Conservation (phyloP, 495 filamentous ascomycete species). For the Hyaloscypha bicolor region DNA sequence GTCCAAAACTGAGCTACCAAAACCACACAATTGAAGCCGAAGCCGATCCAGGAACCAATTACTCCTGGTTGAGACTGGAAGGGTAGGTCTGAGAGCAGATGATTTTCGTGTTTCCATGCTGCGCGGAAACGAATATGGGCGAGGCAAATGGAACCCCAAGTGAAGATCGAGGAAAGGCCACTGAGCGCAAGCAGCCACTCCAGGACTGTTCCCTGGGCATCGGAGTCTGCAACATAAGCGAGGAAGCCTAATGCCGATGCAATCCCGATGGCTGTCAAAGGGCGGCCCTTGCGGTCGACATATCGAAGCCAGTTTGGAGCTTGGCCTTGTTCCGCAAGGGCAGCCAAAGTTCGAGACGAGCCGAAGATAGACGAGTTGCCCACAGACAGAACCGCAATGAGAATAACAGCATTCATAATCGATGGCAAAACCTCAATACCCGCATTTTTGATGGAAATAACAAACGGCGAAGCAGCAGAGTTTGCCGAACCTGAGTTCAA, state of each 20-base stretch:
- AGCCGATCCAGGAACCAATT: conserved; percentile 81
- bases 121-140: conserved; percentile 87
- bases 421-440: conserved; percentile 75
- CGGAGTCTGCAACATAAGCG: conserved; percentile 73
- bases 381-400: conserved; percentile 84
- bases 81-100: conserved; percentile 72
- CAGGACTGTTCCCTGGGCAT: conserved; percentile 66
- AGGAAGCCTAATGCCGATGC: conserved; percentile 74
- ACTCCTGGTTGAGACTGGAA: conserved; percentile 82
- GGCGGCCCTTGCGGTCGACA: conserved; percentile 82
- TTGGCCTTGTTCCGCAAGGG: conserved; percentile 83
- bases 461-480: conserved; percentile 81
- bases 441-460: conserved; percentile 83
- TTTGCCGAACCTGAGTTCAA: conserved; percentile 60
- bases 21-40: conserved; percentile 78
- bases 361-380: conserved; percentile 89
- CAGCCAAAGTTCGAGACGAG: conserved; percentile 82
- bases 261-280: conserved; percentile 70
- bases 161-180: conserved; percentile 87
- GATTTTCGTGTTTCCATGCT: conserved; percentile 74
- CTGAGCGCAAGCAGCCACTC: conserved; percentile 90
- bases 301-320: conserved; percentile 77
- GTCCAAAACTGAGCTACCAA: conserved; percentile 94
- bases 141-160: conserved; percentile 89
- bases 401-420: conserved; percentile 88